Conservation (phyloP, 2,329 filamentous ascomycete species). For the Aspergillus quadricinctus region DNA sequence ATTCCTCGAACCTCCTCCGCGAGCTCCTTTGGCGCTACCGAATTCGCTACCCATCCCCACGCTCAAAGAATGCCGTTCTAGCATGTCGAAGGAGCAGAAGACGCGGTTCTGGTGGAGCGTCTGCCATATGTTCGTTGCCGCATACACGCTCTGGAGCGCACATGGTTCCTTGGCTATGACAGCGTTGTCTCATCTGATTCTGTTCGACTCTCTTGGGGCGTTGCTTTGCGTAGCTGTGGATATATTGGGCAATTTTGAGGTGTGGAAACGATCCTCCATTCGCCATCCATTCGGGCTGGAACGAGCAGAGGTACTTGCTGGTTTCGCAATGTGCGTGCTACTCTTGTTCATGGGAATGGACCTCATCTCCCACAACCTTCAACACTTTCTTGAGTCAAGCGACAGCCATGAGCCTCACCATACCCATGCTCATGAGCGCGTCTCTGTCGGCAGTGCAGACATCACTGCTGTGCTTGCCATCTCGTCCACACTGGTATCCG, state of each 20-base stretch:
- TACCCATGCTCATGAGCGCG: slow-evolving; percentile 60
- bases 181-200: slow-evolving; percentile 84
- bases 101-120: slow-evolving; percentile 81
- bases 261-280: slow-evolving; percentile 90
- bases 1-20: slow-evolving; percentile 83
- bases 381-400: slow-evolving; percentile 81
- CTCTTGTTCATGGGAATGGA: slow-evolving; percentile 97
- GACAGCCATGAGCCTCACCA: slow-evolving; percentile 70
- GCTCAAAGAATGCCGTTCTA: slow-evolving; percentile 77
- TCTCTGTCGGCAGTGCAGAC: slow-evolving; percentile 74
- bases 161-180: slow-evolving; percentile 86
- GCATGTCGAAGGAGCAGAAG: slow-evolving; percentile 85
- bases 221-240: slow-evolving; percentile 89
- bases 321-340: slow-evolving; percentile 93
- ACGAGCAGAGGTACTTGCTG: slow-evolving; percentile 86
- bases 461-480: slow-evolving; percentile 78
- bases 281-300: slow-evolving; percentile 91
- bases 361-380: slow-evolving; percentile 86
- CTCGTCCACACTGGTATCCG: slow-evolving; percentile 75
- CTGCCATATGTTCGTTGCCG: slow-evolving; percentile 78
- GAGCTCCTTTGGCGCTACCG: slow-evolving; percentile 82
- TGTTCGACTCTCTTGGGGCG: slow-evolving; percentile 92
- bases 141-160: slow-evolving; percentile 79
- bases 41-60: slow-evolving; percentile 91
- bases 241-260: slow-evolving; percentile 92